Percentiles rank a stretch among this genome's conserved stretches.
phyloP scores from a whole-genome alignment of 192 early-diverging fungal genomes.

The Backusella mclennaniae region DNA sequence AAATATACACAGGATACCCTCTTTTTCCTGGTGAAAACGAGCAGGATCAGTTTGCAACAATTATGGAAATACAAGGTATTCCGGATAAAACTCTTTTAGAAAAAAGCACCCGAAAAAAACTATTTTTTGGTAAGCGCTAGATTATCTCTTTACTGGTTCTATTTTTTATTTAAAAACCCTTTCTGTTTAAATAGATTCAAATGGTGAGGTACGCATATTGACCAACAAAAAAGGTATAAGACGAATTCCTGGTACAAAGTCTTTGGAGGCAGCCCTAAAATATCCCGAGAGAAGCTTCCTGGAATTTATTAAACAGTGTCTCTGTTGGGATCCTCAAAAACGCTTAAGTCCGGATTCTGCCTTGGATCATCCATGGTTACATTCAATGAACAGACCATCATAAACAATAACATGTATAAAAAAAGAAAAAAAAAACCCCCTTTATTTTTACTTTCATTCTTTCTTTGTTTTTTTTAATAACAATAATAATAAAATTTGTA shows the following conservation, averaged over 20 bases:
- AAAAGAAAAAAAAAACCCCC: neutral
- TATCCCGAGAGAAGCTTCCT: slow-evolving; percentile 74
- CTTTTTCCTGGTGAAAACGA: slow-evolving; percentile 97
- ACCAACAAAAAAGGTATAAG: slow-evolving; percentile 86
- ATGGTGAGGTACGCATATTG: slow-evolving; percentile 52
- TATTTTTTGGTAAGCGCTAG: slow-evolving; percentile 76
- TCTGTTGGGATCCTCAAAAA: slow-evolving; percentile 78
- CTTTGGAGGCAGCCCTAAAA: slow-evolving; percentile 67
- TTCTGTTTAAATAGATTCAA: slow-evolving; percentile 33
- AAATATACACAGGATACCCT: slow-evolving; percentile 82
- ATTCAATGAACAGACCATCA: neutral
- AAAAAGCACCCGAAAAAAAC: slow-evolving; percentile 67
- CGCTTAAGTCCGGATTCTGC: neutral
- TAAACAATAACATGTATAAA: neutral
- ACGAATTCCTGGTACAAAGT: slow-evolving; percentile 68
- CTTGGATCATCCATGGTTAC: slow-evolving; percentile 9
- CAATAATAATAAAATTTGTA: neutral
- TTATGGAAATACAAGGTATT: slow-evolving; percentile 86
- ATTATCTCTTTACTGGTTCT: neutral
- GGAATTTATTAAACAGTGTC: slow-evolving; percentile 79
- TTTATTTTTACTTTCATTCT: neutral
- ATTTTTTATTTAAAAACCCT: neutral
- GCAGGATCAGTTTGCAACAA: slow-evolving; percentile 87
- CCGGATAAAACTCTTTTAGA: slow-evolving; percentile 74
- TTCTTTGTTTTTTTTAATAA: neutral